phyloP scores from a whole-genome alignment of 2,329 filamentous ascomycete species.

The Claviceps paspali region DNA sequence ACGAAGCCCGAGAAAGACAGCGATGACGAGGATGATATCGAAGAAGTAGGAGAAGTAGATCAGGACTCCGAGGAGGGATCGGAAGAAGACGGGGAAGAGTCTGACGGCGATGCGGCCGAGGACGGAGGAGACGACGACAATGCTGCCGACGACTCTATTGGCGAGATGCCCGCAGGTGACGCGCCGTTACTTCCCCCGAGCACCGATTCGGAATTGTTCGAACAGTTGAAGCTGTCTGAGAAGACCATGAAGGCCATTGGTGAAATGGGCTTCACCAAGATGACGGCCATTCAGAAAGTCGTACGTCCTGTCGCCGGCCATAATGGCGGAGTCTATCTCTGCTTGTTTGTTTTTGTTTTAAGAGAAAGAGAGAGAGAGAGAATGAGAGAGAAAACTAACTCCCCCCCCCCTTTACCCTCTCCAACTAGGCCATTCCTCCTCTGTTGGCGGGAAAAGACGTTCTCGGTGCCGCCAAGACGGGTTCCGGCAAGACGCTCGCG shows the following conservation, averaged over 20 bases:
- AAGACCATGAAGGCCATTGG: constrained; percentile 78
- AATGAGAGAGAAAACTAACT: not conserved
- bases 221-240: constrained; percentile 71
- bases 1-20: constrained; percentile 15
- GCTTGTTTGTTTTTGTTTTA: too few relatives aligned
- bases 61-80: constrained; percentile 11
- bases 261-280: constrained; percentile 85
- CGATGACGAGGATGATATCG: constrained; percentile 15
- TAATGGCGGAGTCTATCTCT: too few relatives aligned
- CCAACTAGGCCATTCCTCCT: constrained; percentile 62
- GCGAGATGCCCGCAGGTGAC: constrained; percentile 21
- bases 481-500: constrained; percentile 86
- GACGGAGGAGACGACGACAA: constrained; percentile 9
- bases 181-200: constrained; percentile 37
- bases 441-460: constrained; percentile 82
- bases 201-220: constrained; percentile 54
- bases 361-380: not conserved
- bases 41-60: constrained; percentile 14
- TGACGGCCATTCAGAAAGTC: constrained; percentile 87
- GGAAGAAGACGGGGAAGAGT: constrained; percentile 12
- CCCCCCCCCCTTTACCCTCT: not conserved
- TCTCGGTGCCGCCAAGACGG: constrained; percentile 88
- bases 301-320: constrained; percentile 9
- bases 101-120: constrained; percentile 5
- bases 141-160: constrained; percentile 13